Evolutionary conservation across 495 filamentous ascomycete genomes (phyloP).

Genomic region (Hypoxylon cercidicola): DNA sequence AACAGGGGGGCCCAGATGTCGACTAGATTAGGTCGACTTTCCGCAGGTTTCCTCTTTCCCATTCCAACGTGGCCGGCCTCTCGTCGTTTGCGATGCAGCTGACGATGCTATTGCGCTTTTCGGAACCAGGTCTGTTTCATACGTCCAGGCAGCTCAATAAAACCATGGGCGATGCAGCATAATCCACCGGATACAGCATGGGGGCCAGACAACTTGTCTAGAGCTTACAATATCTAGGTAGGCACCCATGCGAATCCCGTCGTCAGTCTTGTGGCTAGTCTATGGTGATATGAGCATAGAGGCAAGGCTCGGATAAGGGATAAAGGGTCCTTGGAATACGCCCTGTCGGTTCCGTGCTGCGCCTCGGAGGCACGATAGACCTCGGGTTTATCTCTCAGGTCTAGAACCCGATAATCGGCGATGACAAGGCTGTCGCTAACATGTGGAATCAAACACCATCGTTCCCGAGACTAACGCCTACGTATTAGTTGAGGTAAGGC

Average conservation of each 20-base stretch:
- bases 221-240: too few relatives aligned
- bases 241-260: too few relatives aligned
- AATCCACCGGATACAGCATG: too few relatives aligned
- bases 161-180: too few relatives aligned
- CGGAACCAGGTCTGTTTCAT: too few relatives aligned
- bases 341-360: background rate
- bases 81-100: too few relatives aligned
- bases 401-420: background rate
- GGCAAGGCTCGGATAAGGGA: background rate
- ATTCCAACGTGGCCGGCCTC: too few relatives aligned
- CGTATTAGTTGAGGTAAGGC: constrained; percentile 1
- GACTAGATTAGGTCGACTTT: too few relatives aligned
- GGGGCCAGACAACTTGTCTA: too few relatives aligned
- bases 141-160: too few relatives aligned
- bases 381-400: constrained; percentile 6
- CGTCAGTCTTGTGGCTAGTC: background rate
- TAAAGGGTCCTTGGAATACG: background rate
- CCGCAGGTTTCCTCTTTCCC: constrained; percentile 8
- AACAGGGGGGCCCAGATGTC: too few relatives aligned
- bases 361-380: constrained; percentile 6
- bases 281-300: background rate
- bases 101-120: too few relatives aligned
- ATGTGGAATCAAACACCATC: background rate
- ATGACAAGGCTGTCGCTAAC: constrained; percentile 2
- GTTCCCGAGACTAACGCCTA: constrained; percentile 6